phyloP scores from a whole-genome alignment of 345 rosid species.

The Rhodomyrtus tomentosa region DNA sequence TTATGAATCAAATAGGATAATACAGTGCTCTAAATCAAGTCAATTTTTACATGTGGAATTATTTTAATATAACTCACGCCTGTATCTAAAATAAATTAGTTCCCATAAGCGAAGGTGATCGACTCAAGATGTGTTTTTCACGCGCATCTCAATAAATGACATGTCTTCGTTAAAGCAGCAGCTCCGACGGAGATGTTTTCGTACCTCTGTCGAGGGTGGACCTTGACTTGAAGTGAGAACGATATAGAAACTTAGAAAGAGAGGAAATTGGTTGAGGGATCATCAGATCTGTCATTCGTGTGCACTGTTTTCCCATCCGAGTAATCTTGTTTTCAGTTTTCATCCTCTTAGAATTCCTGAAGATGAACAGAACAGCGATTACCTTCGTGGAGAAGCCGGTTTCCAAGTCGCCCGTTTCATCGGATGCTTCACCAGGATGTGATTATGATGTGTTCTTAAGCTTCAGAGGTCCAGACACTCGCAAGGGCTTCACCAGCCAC shows the following conservation, averaged over 20 bases:
- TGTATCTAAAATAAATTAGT: fast-evolving
- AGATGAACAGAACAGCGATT: not conserved
- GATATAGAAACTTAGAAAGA: not conserved
- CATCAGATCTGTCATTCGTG: not conserved
- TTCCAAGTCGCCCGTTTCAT: not conserved
- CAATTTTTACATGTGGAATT: not conserved
- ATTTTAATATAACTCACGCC: not conserved
- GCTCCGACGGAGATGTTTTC: no score
- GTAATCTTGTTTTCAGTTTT: not conserved
- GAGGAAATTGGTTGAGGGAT: not conserved
- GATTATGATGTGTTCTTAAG: not conserved
- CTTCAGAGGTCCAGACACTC: not conserved
- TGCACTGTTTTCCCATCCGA: not conserved
- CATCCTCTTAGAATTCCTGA: not conserved
- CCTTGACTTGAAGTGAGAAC: not conserved
- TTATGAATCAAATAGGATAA: not conserved
- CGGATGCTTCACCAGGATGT: not conserved
- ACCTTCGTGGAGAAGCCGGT: not conserved
- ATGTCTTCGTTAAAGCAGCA: not conserved
- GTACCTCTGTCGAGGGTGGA: no score
- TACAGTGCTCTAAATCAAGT: not conserved
- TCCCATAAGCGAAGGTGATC: not conserved
- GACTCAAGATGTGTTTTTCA: not conserved
- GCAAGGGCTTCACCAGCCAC: not conserved
- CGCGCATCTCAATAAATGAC: not conserved